Evolutionary conservation across 2,329 filamentous ascomycete species (phyloP), one percentile per base, ranked within the genome.

Genomic region (Pseudogymnoascus verrucosus): DNA sequence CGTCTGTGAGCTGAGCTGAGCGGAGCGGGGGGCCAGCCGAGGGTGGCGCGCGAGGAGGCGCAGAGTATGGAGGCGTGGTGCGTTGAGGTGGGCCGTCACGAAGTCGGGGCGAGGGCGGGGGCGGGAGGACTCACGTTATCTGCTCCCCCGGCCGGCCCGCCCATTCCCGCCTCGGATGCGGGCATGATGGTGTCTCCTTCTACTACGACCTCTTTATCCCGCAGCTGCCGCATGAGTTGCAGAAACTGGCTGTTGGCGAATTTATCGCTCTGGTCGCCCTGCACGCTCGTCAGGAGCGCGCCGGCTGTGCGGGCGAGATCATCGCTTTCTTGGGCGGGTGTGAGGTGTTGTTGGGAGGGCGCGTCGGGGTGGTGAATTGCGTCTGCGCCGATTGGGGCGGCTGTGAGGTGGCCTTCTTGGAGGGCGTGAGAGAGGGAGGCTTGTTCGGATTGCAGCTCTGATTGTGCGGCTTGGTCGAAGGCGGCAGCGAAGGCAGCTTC

Each of bases 161-260:
- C 11, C 1, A 23, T 2, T 10, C 31, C 31, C 31, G 31, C 10
- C 31, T 34, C 31, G 4, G 14, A 14, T 12, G 47, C 47, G 1
- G 19, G 47, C 19, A 87, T 83, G 71, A 89, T 79, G 69, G 84
- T 83, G 71, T 90, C 86, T 57, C 86, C 88, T 67, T 90, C 81
- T 31, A 93, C 85, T 62, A 83, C 82, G 11, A 92, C 84, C 75
- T 93, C 86, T 62, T 83, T 80, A 70, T 89, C 85, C 60, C 87
- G 82, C 64, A 93, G 82, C 64, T 84, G 82, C 26, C 88, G 83
- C 90, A 96, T 95, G 54, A 96, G 78, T 3, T 83, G 80, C 0
- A 93, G 76, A 71, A 96, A 96, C 64, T 84, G 84, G 68, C 89
- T 93, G 71, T 92, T 85, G 69, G 86, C 84, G 74, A 95, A 95